Conservation (phyloP, 768 basidiomycete species). For the Lactarius sanguifluus region DNA sequence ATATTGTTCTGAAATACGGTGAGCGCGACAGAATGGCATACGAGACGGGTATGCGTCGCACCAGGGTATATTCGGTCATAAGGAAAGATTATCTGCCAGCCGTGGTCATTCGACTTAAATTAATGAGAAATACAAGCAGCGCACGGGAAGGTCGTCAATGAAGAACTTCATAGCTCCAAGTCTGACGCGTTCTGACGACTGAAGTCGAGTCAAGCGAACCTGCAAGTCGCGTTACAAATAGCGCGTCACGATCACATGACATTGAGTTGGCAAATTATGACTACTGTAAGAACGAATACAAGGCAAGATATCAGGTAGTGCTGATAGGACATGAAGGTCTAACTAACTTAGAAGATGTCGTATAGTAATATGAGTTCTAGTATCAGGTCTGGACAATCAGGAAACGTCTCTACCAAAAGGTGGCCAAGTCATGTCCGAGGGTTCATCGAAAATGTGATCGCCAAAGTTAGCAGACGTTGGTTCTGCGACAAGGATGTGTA, state of each 20-base stretch:
- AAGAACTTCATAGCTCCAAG: slow-evolving; percentile 37
- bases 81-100: slow-evolving; percentile 78
- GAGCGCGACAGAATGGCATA: slow-evolving; percentile 1
- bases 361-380: neutral
- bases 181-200: neutral
- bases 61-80: slow-evolving; percentile 97
- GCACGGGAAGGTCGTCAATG: slow-evolving; percentile 47
- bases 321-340: slow-evolving; percentile 13
- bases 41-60: slow-evolving; percentile 37
- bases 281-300: neutral
- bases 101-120: slow-evolving; percentile 15
- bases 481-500: slow-evolving; percentile 13
- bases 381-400: slow-evolving; percentile 1
- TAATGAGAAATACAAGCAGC: slow-evolving; percentile 23
- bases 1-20: slow-evolving; percentile 77
- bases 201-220: neutral
- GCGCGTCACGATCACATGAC: slow-evolving; percentile 17
- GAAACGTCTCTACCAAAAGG: slow-evolving; percentile 28
- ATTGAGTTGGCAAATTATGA: neutral
- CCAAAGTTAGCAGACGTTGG: neutral
- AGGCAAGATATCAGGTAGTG: slow-evolving; percentile 1
- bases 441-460: slow-evolving; percentile 23
- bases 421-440: slow-evolving; percentile 26
- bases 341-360: slow-evolving; percentile 10
- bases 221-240: slow-evolving; percentile 15